phyloP scores from a whole-genome alignment of 352 stramenopile genomes.

The Lagenidium giganteum region DNA sequence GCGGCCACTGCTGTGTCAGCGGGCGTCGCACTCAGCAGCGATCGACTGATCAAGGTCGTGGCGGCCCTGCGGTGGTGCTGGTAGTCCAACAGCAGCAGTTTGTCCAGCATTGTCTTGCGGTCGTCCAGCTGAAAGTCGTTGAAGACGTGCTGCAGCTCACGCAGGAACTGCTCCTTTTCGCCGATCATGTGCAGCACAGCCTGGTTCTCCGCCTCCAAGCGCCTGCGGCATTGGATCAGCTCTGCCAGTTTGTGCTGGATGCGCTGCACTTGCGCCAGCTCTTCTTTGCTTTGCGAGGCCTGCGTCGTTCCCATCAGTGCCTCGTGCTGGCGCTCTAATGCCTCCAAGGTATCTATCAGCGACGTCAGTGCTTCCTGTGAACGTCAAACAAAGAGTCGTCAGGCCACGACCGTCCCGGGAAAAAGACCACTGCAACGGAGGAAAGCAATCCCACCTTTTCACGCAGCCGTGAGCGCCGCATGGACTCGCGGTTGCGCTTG shows the following conservation, averaged over 20 bases:
- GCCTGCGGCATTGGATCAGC: slow-evolving; percentile 22
- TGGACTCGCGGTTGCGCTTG: slow-evolving; percentile 26
- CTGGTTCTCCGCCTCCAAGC: slow-evolving; percentile 24
- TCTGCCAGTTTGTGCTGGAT: slow-evolving; percentile 16
- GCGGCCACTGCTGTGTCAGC: background rate
- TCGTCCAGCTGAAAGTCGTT: background rate
- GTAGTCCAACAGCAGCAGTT: slow-evolving; percentile 25
- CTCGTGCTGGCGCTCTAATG: background rate
- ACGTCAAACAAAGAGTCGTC: too few species aligned
- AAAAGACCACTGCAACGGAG: slow-evolving; percentile 9
- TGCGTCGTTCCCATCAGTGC: slow-evolving; percentile 24
- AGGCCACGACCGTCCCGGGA: too few species aligned
- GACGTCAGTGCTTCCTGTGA: slow-evolving; percentile 7
- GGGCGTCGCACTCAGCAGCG: background rate
- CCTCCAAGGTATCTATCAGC: background rate
- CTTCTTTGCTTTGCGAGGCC: slow-evolving; percentile 42
- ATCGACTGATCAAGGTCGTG: background rate
- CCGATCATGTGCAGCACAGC: slow-evolving; percentile 8
- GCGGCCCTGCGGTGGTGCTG: slow-evolving; percentile 1
- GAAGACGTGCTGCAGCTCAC: slow-evolving; percentile 14
- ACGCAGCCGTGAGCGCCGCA: slow-evolving; percentile 18
- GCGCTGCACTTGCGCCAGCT: slow-evolving; percentile 6
- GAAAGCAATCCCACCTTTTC: slow-evolving; percentile 14
- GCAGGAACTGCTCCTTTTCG: slow-evolving; percentile 7
- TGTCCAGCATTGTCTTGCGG: slow-evolving; percentile 17